These are phyloP conservation scores for Heimioporus punctisporus DNA, from an alignment of 1,284 basidiomycete species.

Conservation along the genomic window DNA sequence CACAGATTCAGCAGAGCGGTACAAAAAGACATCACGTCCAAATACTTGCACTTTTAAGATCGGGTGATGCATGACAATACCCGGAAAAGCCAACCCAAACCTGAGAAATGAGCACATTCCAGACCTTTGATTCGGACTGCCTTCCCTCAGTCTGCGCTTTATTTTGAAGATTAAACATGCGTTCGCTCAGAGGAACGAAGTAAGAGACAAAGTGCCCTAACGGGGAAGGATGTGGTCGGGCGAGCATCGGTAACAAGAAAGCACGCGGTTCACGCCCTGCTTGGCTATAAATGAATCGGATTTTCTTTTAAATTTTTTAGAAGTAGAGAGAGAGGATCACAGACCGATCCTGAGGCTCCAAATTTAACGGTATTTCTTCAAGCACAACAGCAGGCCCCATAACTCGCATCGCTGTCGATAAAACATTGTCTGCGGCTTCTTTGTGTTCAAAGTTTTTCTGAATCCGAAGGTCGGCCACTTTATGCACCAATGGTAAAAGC, in stretches of 20 bases:
- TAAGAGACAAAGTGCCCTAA: conserved; percentile 87
- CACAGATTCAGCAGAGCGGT: conserved; percentile 2
- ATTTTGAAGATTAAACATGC: conserved; percentile 88
- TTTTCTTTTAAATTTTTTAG: conserved; percentile 4
- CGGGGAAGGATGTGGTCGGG: conserved; percentile 81
- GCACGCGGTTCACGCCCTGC: conserved; percentile 76
- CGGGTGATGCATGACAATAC: conserved; percentile 73
- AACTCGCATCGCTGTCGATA: conserved; percentile 84
- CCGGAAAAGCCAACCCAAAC: conserved; percentile 92
- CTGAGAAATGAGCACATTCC: conserved; percentile 92
- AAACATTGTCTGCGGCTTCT: conserved; percentile 82
- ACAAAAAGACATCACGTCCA: background rate
- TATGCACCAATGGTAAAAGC: conserved; percentile 73
- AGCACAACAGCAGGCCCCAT: conserved; percentile 88
- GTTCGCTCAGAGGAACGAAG: conserved; percentile 94
- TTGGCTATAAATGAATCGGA: conserved; percentile 43
- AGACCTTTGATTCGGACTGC: conserved; percentile 90
- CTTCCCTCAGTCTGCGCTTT: conserved; percentile 73
- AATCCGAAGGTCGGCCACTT: conserved; percentile 76
- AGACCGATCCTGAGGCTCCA: conserved; percentile 81
- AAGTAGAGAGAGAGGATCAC: conserved; percentile 24
- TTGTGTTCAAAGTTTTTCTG: conserved; percentile 91
- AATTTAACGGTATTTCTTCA: conserved; percentile 79
- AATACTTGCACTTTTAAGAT: conserved; percentile 43
- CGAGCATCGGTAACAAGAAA: conserved; percentile 90